These are phyloP conservation scores for Corchorus capsularis DNA, from an alignment of 345 rosid genomes.

Conservation along the genomic window DNA sequence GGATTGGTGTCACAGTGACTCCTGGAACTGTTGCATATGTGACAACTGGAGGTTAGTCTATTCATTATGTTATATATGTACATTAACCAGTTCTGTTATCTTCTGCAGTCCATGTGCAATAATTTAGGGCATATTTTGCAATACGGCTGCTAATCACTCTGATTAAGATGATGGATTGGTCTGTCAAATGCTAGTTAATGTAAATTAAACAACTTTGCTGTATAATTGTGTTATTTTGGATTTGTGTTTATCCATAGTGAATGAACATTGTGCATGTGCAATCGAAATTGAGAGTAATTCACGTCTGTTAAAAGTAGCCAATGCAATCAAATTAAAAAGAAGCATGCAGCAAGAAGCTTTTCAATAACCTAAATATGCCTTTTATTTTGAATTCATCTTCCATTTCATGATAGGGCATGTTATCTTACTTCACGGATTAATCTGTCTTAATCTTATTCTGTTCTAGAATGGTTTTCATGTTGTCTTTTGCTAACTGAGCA, in stretches of 20 bases:
- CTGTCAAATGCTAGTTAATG: background rate
- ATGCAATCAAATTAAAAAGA: background rate
- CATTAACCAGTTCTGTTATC: background rate
- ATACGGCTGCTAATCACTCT: background rate
- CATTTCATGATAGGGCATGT: background rate
- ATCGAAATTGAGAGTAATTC: background rate
- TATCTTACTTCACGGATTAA: background rate
- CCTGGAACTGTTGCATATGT: conserved; percentile 98
- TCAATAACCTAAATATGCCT: background rate
- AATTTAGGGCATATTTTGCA: background rate
- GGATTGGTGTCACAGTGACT: conserved; percentile 69
- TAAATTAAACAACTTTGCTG: background rate
- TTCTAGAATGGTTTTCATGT: background rate
- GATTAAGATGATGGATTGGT: background rate
- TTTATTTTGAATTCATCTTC: background rate
- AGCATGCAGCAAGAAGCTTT: background rate
- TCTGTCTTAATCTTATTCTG: background rate
- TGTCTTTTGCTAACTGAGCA: background rate
- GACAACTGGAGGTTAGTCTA: conserved; percentile 83
- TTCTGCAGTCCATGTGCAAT: background rate
- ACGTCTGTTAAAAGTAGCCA: background rate
- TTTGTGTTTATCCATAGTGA: background rate
- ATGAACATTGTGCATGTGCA: background rate
- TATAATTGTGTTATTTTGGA: background rate
- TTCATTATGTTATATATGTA: conserved; percentile 6